Percentiles rank a stretch among this genome's conserved stretches.
These are phyloP conservation scores for Calonectria henricotiae DNA, from an alignment of 2,329 filamentous ascomycete genomes.

Conservation along the genomic window DNA sequence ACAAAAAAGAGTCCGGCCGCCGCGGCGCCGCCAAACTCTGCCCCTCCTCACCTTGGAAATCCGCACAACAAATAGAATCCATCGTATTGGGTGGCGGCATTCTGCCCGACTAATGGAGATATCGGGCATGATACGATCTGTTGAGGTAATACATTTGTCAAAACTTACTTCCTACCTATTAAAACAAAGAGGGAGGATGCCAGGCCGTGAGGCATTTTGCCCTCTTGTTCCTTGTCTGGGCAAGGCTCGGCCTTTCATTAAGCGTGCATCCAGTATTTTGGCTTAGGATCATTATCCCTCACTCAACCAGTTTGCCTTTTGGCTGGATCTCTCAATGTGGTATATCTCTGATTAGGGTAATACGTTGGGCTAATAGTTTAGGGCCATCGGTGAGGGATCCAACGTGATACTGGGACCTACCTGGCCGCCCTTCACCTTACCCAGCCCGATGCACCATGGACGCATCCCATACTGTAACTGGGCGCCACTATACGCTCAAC, in stretches of 20 bases:
- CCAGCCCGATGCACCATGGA: conserved; percentile 14
- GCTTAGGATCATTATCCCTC: conserved; percentile 36
- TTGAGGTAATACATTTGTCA: conserved; percentile 44
- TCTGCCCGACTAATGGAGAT: conserved; percentile 44
- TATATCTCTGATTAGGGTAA: conserved; percentile 35
- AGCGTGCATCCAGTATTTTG: conserved; percentile 18
- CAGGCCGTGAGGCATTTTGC: conserved; percentile 50
- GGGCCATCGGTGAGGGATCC: conserved; percentile 24
- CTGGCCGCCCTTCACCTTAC: conserved; percentile 14
- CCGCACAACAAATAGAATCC: conserved; percentile 41
- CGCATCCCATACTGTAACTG: conserved; percentile 16
- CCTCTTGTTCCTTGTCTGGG: conserved; percentile 31
- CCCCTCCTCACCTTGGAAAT: conserved; percentile 39
- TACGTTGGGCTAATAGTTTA: conserved; percentile 34
- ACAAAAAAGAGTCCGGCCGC: conserved; percentile 11
- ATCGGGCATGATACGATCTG: conserved; percentile 46
- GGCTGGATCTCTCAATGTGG: conserved; percentile 30
- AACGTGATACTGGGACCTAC: conserved; percentile 17
- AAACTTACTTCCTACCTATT: conserved; percentile 12
- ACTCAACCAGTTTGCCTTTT: conserved; percentile 27
- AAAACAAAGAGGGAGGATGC: conserved; percentile 36
- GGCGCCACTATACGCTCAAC: conserved; percentile 31
- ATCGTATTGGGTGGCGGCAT: conserved; percentile 47
- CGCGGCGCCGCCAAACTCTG: conserved; percentile 27
- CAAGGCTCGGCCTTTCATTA: conserved; percentile 36